These are phyloP conservation scores for Cafeteria roenbergensis DNA, from an alignment of 108 stramenopile species.

Conservation along the genomic window DNA sequence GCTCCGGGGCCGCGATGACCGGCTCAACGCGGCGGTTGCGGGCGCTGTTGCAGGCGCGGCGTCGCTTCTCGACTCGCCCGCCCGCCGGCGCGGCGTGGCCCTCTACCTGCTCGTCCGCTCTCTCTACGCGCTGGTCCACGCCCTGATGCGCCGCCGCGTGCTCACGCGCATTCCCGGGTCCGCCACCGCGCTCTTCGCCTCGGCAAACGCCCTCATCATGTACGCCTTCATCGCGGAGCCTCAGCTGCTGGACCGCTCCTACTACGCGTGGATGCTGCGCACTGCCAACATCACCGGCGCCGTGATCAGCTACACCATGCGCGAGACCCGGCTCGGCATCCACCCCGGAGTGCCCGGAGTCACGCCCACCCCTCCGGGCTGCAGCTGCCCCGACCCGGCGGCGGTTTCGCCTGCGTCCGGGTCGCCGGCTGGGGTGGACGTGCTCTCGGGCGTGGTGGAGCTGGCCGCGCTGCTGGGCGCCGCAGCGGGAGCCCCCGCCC, in stretches of 20 bases:
- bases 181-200: slow-evolving; percentile 2
- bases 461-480: too few relatives aligned
- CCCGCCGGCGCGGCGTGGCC: slow-evolving; percentile 1
- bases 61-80: slow-evolving; percentile 1
- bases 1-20: not conserved
- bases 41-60: slow-evolving; percentile 2
- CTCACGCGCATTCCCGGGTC: slow-evolving; percentile 5
- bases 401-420: too few relatives aligned
- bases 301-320: not conserved
- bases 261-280: slow-evolving; percentile 11
- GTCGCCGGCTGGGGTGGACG: too few relatives aligned
- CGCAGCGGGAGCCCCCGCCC: too few relatives aligned
- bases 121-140: not conserved
- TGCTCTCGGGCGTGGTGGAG: too few relatives aligned
- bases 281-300: slow-evolving; percentile 7
- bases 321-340: slow-evolving; percentile 1
- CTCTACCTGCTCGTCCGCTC: slow-evolving; percentile 11
- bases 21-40: slow-evolving; percentile 1
- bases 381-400: too few relatives aligned
- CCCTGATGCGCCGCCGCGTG: not conserved
- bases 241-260: slow-evolving; percentile 2
- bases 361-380: not conserved
- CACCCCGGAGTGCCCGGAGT: too few relatives aligned
- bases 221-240: slow-evolving; percentile 9
- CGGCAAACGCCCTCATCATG: slow-evolving; percentile 12